Evolutionary conservation across 2,329 filamentous ascomycete species (phyloP), one percentile per base, ranked within the genome.

Genomic region (Colletotrichum lini): DNA sequence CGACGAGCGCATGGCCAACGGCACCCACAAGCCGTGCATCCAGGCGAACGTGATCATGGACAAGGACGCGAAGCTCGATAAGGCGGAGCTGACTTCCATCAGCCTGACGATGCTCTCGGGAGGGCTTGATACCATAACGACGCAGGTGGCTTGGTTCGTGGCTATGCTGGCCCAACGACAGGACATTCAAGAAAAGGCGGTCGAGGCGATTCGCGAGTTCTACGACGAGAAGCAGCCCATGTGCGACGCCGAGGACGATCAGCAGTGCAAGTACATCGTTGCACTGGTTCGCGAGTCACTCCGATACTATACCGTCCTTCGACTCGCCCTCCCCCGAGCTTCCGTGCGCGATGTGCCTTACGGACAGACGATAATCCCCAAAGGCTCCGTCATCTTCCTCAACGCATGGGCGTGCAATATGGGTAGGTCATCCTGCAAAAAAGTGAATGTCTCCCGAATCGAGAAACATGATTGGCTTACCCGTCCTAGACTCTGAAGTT

Each of bases 391-490:
- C 0, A 84, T 92, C 45, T 92, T 91, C 77, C 80, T 92, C 35
- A 93, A 92, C 69, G 88, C 89, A 0, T 92, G 90, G 90, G 90
- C 90, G 3, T 92, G 90, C 75, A 92, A 92, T 72, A 91, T 91
- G 88, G 89, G 89, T 89, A 80, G 76, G 84, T 18, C 21, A 7
- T 18, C 2, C 9, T 40, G 8, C 23, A 26, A 45, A 45, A 1
- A 13, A 38, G 3, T 4, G 26, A 3, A 23, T 12, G 16, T 7
- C 8, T 10, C 26, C 1, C 12, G 2, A n/a, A 18, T 16, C 1
- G 4, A 15, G 18, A 13, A 35, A 38, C 15, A 23, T 67, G 13
- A 65, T 26, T 26, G 26, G 47, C 23, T 54, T 5, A 65, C 10
- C 3, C 0, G 15, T 50, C 16, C 5, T 10, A 72, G 88, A 91